Conservation (phyloP, 164 flowering plant genomes). For the Echeveria elegans region DNA sequence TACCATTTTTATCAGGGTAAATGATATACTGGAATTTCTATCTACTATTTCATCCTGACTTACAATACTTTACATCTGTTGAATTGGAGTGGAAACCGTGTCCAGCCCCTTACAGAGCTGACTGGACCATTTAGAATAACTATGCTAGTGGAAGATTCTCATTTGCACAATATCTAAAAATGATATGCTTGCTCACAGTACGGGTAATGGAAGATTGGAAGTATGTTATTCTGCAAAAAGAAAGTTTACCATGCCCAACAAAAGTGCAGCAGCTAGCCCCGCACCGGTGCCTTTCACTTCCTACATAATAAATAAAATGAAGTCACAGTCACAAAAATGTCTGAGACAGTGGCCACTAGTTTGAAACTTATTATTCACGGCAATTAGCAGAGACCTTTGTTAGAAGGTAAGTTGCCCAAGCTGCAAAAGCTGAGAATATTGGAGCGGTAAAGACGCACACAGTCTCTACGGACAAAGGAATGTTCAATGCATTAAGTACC, state of each 20-base stretch:
- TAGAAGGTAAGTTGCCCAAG: conserved; percentile 95
- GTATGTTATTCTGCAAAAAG: neutral
- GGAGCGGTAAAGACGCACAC: conserved; percentile 99
- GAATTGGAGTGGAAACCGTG: too few species aligned
- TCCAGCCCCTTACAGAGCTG: too few species aligned
- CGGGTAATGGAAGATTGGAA: neutral
- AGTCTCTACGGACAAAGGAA: conserved; percentile 98
- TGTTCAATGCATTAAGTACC: conserved; percentile 70
- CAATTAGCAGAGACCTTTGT: conserved; percentile 62
- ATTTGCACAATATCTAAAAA: neutral
- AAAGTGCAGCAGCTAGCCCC: conserved; percentile 89
- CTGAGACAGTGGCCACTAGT: neutral
- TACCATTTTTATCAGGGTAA: too few species aligned
- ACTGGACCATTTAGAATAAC: too few species aligned
- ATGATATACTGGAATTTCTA: too few species aligned
- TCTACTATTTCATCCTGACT: too few species aligned
- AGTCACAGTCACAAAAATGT: conserved; percentile 9
- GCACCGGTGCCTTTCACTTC: conserved; percentile 97
- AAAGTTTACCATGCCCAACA: conserved; percentile 81
- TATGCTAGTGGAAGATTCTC: neutral
- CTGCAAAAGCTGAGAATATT: conserved; percentile 84
- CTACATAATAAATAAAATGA: conserved; percentile 24
- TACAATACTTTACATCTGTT: too few species aligned
- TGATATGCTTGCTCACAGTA: neutral
- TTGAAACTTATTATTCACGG: neutral